Base-by-base conservation (phyloP, 2,329 filamentous ascomycete species). In the Ceratocystis harringtonii region DNA sequence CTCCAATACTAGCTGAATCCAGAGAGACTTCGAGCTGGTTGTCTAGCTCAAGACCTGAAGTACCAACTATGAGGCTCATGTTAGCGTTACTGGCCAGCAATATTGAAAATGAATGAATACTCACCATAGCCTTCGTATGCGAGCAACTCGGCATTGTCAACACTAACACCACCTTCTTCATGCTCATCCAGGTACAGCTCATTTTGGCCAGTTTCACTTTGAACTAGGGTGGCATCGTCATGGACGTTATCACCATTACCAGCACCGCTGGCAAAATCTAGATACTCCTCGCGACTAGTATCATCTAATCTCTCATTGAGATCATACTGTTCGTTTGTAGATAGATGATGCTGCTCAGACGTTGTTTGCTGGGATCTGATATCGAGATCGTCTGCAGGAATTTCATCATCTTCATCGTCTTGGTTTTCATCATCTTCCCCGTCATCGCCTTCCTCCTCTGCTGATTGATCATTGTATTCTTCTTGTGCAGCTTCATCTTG, bases 311-410 rank as follows among this genome's bases (percentile, higher is more conserved):
- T 72, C 45, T 71, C 73, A 44, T 74, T 19, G 19, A 15, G 72
- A 57, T 72, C 74, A 61, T 71, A 69, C 43, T 75, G 68, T 4
- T 73, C 75, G 32, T 72, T 70, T 17, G 73, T 74, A 22, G 72
- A 30, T 72, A 71, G 57, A 68, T 30, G 69, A 67, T 30, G 69
- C 69, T 70, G 68, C 17, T 68, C 64, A 25, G 66, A 62, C 15
- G 65, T 63, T 19, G 69, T 66, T n/a, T 68, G 67, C 41, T 69
- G 70, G 5, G 68, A 63, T 41, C 48, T 50, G 52, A 48, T 65
- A n/a, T 67, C 64, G 41, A 68, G 63, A 43, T 68, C 68, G 50
- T 66, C 65, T 12, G 65, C 67, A 41, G 63, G 62, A 8, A 67
- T 68, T 61, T 69, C 67, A 25, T 68, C 63, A 1, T 61, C 65